phyloP scores from a whole-genome alignment of 176 grass and related monocot genomes.

The Musa troglodytarum region DNA sequence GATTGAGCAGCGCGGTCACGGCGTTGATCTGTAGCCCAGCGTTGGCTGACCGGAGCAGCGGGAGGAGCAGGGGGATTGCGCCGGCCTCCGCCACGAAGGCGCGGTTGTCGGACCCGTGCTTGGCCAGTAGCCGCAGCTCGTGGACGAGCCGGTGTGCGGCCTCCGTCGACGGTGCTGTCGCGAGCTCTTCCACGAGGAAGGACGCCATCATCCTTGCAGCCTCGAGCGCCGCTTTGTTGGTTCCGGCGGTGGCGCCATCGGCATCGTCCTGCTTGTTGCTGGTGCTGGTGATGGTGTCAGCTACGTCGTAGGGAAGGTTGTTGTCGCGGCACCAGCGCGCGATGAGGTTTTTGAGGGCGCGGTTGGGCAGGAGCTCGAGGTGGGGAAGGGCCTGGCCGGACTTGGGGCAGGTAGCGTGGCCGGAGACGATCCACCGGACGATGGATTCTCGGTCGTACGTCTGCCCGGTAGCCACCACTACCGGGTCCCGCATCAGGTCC shows the following conservation, averaged over 20 bases:
- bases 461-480: constrained; percentile 69
- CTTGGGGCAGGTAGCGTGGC: constrained; percentile 82
- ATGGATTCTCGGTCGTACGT: constrained; percentile 81
- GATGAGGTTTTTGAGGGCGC: constrained; percentile 73
- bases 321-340: constrained; percentile 83
- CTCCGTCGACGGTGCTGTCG: constrained; percentile 33
- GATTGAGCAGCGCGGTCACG: constrained; percentile 77
- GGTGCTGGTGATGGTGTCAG: constrained; percentile 20
- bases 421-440: constrained; percentile 58
- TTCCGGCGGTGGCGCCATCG: constrained; percentile 12
- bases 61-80: constrained; percentile 56
- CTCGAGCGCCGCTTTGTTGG: constrained; percentile 72
- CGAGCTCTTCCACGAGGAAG: constrained; percentile 64
- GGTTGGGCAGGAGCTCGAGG: constrained; percentile 63
- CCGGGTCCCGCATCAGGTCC: constrained; percentile 43
- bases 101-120: constrained; percentile 51
- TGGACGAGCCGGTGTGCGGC: constrained; percentile 65
- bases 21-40: constrained; percentile 64
- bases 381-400: constrained; percentile 48
- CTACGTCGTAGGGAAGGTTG: constrained; percentile 33
- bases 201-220: constrained; percentile 79
- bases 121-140: constrained; percentile 71
- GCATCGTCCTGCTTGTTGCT: constrained; percentile 25
- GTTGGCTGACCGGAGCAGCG: constrained; percentile 55
- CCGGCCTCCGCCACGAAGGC: constrained; percentile 71